Evolutionary conservation across 202 grass and related monocot species (phyloP), one percentile per base, ranked within the genome.

Genomic region (Carex arenaria): DNA sequence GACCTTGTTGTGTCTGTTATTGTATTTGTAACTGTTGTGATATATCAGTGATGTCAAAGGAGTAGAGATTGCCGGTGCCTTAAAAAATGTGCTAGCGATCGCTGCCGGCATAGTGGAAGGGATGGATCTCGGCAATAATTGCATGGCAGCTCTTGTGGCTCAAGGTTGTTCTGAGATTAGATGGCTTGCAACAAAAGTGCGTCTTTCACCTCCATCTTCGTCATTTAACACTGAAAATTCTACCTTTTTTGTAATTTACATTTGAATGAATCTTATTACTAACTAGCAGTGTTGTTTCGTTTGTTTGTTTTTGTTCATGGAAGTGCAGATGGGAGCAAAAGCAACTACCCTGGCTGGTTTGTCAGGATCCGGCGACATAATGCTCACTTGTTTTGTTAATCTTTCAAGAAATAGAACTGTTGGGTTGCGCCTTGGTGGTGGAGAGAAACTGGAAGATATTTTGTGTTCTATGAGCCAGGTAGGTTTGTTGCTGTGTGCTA

Each of bases 361-460:
- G 61, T 98, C 95, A 93, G 95, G 95, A 62, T 90, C 92, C 3
- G 95, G 95, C 66, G 92, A 98, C 66, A 94, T 98, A 80, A 98
- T 98, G 95, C 95, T 94, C 83, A 98, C 95, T 80, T 98, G 95
- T 89, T 98, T 98, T 84, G 90, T 94, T 23, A 98, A 93, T 85
- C 95, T 94, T 80, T 98, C 95, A 67, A 71, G 95, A 73, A 98
- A 98, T 80, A 89, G 95, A 93, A 98, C 87, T 26, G 95, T 98
- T 57, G 95, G 95, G 20, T 61, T 98, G 67, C 89, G 87, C 59
- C 95, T 98, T 74, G 95, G 95, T 85, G 92, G 90, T 67, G 95
- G 92, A 8, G 95, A 98, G 80, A 93, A 89, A 79, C 89, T 98
- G 80, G 92, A 94, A 28, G 68, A 87, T 70, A 94, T 98, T 59